phyloP scores from a whole-genome alignment of 768 basidiomycete species.

The Pleurotus cornucopiae region DNA sequence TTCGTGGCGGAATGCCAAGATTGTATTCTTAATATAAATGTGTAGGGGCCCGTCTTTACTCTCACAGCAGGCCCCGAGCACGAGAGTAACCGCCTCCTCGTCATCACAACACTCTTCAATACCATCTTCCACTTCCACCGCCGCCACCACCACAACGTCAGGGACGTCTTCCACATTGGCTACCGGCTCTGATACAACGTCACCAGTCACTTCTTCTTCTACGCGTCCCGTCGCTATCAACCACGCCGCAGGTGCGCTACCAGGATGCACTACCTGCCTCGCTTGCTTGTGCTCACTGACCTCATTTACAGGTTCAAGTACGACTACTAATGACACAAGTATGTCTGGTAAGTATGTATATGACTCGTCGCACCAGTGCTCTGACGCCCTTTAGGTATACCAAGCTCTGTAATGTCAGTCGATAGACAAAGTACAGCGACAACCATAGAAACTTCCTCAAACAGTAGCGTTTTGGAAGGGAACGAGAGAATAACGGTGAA shows the following conservation, averaged over 20 bases:
- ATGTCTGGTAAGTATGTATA: slow-evolving; percentile 1
- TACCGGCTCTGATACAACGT: background rate
- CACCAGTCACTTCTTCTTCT: background rate
- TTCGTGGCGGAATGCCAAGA: slow-evolving; percentile 14
- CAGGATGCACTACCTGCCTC: background rate
- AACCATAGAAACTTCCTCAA: slow-evolving; percentile 17
- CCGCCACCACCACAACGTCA: slow-evolving; percentile 16
- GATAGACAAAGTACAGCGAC: slow-evolving; percentile 15
- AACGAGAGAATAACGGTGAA: slow-evolving; percentile 89
- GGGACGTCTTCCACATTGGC: background rate
- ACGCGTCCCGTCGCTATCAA: slow-evolving; percentile 1
- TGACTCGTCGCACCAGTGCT: background rate
- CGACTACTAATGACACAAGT: background rate
- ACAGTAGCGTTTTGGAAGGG: slow-evolving; percentile 16
- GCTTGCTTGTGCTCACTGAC: background rate
- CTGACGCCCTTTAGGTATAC: slow-evolving; percentile 2
- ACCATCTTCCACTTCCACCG: background rate
- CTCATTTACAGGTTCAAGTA: slow-evolving; percentile 12
- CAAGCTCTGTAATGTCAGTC: slow-evolving; percentile 29
- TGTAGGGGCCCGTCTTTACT: slow-evolving; percentile 62
- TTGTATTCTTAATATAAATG: background rate
- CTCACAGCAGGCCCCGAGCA: slow-evolving; percentile 58
- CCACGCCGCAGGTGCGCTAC: background rate
- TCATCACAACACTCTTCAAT: no score
- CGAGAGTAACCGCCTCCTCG: background rate